phyloP scores from a whole-genome alignment of 106 monocot species.

The Dioscorea dumetorum region DNA sequence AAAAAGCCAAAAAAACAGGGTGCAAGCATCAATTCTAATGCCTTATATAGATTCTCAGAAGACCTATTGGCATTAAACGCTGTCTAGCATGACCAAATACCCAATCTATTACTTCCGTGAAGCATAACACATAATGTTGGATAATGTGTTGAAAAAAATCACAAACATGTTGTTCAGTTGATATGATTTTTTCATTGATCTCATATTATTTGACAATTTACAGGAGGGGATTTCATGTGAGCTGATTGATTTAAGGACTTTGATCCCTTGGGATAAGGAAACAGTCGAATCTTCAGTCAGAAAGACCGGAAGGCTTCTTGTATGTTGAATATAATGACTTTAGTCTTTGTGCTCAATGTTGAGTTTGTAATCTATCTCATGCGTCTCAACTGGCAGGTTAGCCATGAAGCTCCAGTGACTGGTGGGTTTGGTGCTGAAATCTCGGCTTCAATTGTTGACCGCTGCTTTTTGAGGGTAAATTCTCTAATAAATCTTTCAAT shows the following conservation, averaged over 20 bases:
- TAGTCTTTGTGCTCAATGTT: neutral
- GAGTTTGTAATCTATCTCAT: neutral
- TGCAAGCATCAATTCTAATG: too few species aligned
- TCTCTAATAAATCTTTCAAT: neutral
- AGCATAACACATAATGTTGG: too few species aligned
- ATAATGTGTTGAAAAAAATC: too few species aligned
- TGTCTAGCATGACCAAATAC: too few species aligned
- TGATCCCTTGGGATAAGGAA: slow-evolving; percentile 96
- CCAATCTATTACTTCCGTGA: too few species aligned
- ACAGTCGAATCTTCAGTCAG: slow-evolving; percentile 85
- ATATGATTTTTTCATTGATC: too few species aligned
- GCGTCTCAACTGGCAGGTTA: slow-evolving; percentile 47
- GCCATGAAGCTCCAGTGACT: slow-evolving; percentile 95
- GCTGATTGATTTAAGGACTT: slow-evolving; percentile 80
- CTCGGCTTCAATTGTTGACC: slow-evolving; percentile 74
- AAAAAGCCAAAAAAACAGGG: too few species aligned
- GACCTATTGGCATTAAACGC: too few species aligned
- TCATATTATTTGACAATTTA: neutral
- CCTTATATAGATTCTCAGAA: too few species aligned
- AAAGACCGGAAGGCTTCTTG: slow-evolving; percentile 85
- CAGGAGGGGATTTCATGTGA: slow-evolving; percentile 97
- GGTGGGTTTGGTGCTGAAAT: slow-evolving; percentile 99
- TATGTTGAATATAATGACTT: slow-evolving; percentile 15
- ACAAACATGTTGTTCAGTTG: too few species aligned
- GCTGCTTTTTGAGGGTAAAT: slow-evolving; percentile 83